A percentile compares a stretch with the other conserved stretches of the same genome.
Evolutionary conservation across 495 filamentous ascomycete genomes (phyloP).

Genomic region (Neurospora sp.): DNA sequence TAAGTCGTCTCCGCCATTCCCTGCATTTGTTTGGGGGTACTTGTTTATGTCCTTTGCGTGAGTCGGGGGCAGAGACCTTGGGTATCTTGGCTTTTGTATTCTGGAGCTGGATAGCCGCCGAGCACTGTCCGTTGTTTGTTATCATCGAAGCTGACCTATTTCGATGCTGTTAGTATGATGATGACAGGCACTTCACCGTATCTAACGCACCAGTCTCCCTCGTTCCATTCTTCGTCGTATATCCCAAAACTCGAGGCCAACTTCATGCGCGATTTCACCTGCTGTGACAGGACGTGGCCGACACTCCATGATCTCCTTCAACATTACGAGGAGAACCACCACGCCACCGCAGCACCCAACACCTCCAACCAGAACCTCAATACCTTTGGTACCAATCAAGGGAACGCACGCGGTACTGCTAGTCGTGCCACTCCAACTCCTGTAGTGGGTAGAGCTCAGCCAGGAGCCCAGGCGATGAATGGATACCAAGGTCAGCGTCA

Average conservation of each 20-base stretch:
- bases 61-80: not conserved
- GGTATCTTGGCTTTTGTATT: conserved; percentile 4
- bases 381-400: conserved; percentile 13
- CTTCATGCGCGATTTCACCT: conserved; percentile 92
- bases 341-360: conserved; percentile 27
- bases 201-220: conserved; percentile 72
- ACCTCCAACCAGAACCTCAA: conserved; percentile 14
- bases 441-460: conserved; percentile 9
- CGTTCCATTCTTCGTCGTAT: conserved; percentile 95
- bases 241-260: conserved; percentile 94
- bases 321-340: conserved; percentile 93
- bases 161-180: conserved; percentile 56
- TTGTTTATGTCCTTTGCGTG: not conserved
- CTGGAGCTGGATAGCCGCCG: not conserved
- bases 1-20: conserved; percentile 44
- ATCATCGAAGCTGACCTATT: conserved; percentile 15
- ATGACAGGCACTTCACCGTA: conserved; percentile 96
- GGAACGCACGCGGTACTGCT: conserved; percentile 10
- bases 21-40: conserved; percentile 3
- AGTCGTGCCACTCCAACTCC: conserved; percentile 19
- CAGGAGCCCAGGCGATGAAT: conserved; percentile 20
- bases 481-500: conserved; percentile 30
- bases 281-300: conserved; percentile 78
- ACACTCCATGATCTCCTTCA: conserved; percentile 90
- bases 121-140: conserved; percentile 4